Percentiles rank a stretch among this genome's conserved stretches.
Evolutionary conservation across 305 asterid species (phyloP).

Genomic region (Caryopteris hybrid): DNA sequence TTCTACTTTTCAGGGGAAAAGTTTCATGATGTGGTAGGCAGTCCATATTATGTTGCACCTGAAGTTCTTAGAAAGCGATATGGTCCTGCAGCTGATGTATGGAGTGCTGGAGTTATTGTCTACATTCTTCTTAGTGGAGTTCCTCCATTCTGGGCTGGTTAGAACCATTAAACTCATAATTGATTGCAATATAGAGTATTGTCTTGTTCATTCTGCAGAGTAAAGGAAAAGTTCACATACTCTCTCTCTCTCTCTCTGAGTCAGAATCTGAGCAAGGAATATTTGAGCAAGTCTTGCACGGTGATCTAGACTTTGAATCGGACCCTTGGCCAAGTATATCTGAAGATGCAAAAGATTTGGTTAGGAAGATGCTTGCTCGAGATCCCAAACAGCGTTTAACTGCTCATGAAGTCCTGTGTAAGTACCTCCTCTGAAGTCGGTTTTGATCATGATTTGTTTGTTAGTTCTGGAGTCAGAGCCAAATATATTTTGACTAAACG

Average conservation of each 20-base stretch:
- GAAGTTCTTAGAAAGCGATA: slow-evolving; percentile 71
- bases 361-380: slow-evolving; percentile 62
- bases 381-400: slow-evolving; percentile 63
- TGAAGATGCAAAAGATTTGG: slow-evolving; percentile 61
- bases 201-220: not conserved
- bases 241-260: not conserved
- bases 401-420: slow-evolving; percentile 72
- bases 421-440: slow-evolving; percentile 20
- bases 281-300: slow-evolving; percentile 67
- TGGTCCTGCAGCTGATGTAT: slow-evolving; percentile 72
- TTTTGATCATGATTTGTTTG: not conserved
- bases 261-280: slow-evolving; percentile 72
- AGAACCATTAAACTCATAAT: slow-evolving; percentile 19
- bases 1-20: slow-evolving; percentile 45
- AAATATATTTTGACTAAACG: not conserved
- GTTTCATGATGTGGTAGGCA: slow-evolving; percentile 67
- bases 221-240: not conserved
- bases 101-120: slow-evolving; percentile 83
- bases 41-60: slow-evolving; percentile 85
- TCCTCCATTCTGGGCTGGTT: slow-evolving; percentile 85
- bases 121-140: slow-evolving; percentile 78
- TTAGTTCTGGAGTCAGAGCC: not conserved
- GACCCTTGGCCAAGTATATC: slow-evolving; percentile 83
- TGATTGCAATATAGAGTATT: not conserved
- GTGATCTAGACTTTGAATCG: slow-evolving; percentile 63